These are phyloP conservation scores for Sedum album DNA, from an alignment of 164 flowering plant species.

Conservation along the genomic window DNA sequence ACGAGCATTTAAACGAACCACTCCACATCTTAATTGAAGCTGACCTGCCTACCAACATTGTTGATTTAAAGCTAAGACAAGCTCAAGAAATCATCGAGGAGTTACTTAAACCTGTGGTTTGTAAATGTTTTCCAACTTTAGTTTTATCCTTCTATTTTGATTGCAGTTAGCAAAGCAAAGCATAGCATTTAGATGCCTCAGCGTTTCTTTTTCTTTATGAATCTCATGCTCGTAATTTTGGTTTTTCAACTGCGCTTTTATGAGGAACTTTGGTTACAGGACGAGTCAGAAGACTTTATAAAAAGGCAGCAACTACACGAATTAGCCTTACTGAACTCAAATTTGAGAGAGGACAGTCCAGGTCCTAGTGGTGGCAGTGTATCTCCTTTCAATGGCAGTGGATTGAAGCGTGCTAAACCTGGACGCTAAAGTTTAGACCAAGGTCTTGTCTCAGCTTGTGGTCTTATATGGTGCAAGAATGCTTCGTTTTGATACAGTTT, in stretches of 20 bases:
- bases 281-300: conserved; percentile 83
- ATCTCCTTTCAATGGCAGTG: conserved; percentile 85
- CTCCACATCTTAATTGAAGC: conserved; percentile 93
- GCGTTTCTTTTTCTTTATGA: neutral
- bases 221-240: neutral
- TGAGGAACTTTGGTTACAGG: conserved; percentile 34
- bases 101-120: conserved; percentile 93
- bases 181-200: neutral
- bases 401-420: conserved; percentile 93
- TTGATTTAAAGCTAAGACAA: conserved; percentile 75
- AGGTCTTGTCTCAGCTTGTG: neutral
- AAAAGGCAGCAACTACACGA: conserved; percentile 93
- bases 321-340: conserved; percentile 72
- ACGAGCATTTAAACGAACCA: conserved; percentile 91
- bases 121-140: neutral
- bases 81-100: conserved; percentile 91
- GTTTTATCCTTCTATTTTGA: neutral
- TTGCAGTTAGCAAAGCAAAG: neutral
- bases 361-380: conserved; percentile 93
- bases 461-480: neutral
- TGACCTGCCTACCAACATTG: conserved; percentile 71
- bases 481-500: neutral
- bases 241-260: neutral
- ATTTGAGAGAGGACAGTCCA: conserved; percentile 85
- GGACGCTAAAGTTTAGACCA: conserved; percentile 37